Evolutionary conservation across 306 rosid species (phyloP), one percentile per base, ranked within the genome.

Genomic region (Casuarina equisetifolia): DNA sequence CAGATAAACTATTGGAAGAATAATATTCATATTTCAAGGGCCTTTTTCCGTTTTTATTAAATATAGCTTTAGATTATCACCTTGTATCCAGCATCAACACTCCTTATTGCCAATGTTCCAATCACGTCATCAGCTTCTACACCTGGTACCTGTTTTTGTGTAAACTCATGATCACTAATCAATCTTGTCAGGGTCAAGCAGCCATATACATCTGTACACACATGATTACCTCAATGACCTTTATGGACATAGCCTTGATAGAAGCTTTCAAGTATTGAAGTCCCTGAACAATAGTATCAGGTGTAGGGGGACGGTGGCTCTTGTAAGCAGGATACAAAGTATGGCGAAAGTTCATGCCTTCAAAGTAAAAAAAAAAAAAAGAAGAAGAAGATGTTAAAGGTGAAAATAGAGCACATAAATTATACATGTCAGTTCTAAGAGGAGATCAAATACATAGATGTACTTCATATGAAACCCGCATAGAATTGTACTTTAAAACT

Each of bases 51-150:
- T 70, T 54, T 77, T 69, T 76, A 52, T 61, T 45, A 78, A 74
- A 63, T 74, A 68, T 11, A 78, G 49, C 70, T 75, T 66, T 70
- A 25, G 61, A 76, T 66, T 50, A 74, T 82, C 84, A 94, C 98
- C 98, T 95, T 95, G 88, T 90, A 92, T 75, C 98, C 97, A 70
- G 86, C 88, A 85, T 88, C 86, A 75, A 91, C 92, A 75, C 95
- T 95, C 78, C 92, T 87, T 58, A 84, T 73, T 59, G 98, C 95
- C 86, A 95, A 90, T 38, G 98, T 95, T 84, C 97, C 97, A 79
- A 95, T 92, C 79, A 95, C 98, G 87, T 95, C 97, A 83, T 95
- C 98, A 64, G 98, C 98, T 85, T 95, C 98, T 75, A 95, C 97
- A 72, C 98, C 97, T 19, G 97, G 96, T 72, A 95, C 98, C 97